Evolutionary conservation across 2,329 filamentous ascomycete species (phyloP).

Genomic region (Dryadomyces quercivorus): DNA sequence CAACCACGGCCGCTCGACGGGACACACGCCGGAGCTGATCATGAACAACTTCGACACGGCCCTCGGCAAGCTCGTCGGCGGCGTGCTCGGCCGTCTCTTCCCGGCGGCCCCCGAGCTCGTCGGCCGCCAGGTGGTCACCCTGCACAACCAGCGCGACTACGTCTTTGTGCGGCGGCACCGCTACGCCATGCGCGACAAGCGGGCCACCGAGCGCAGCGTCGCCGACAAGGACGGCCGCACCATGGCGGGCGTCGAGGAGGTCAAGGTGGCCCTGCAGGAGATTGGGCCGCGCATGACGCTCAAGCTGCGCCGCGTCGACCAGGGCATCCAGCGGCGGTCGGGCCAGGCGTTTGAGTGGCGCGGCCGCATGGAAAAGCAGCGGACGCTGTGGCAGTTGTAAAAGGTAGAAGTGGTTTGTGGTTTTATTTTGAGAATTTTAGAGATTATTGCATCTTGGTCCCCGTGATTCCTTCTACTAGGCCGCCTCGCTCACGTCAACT

Average conservation of each 20-base stretch:
- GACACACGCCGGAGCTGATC: slow-evolving; percentile 80
- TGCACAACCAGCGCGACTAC: slow-evolving; percentile 93
- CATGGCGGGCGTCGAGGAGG: slow-evolving; percentile 72
- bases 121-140: slow-evolving; percentile 78
- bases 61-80: slow-evolving; percentile 75
- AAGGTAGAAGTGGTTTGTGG: neutral
- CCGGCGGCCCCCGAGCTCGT: slow-evolving; percentile 61
- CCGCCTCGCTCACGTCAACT: slow-evolving; percentile 14
- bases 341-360: slow-evolving; percentile 88
- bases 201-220: slow-evolving; percentile 75
- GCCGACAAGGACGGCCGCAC: slow-evolving; percentile 70
- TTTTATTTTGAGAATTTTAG: too few species aligned
- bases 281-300: slow-evolving; percentile 62
- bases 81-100: slow-evolving; percentile 70
- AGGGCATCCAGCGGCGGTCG: slow-evolving; percentile 58
- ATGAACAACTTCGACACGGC: slow-evolving; percentile 93
- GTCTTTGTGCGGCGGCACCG: slow-evolving; percentile 86
- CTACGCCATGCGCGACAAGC: slow-evolving; percentile 87
- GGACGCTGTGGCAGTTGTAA: slow-evolving; percentile 85
- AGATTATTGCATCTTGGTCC: too few species aligned
- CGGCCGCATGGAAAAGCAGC: slow-evolving; percentile 82
- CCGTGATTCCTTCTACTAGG: neutral
- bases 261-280: slow-evolving; percentile 82
- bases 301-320: slow-evolving; percentile 83
- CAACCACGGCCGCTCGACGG: slow-evolving; percentile 78